Evolutionary conservation across 2,329 filamentous ascomycete genomes (phyloP), one percentile per base, ranked within the genome.

Genomic region (Pseudopyrenochaeta lycopersici): DNA sequence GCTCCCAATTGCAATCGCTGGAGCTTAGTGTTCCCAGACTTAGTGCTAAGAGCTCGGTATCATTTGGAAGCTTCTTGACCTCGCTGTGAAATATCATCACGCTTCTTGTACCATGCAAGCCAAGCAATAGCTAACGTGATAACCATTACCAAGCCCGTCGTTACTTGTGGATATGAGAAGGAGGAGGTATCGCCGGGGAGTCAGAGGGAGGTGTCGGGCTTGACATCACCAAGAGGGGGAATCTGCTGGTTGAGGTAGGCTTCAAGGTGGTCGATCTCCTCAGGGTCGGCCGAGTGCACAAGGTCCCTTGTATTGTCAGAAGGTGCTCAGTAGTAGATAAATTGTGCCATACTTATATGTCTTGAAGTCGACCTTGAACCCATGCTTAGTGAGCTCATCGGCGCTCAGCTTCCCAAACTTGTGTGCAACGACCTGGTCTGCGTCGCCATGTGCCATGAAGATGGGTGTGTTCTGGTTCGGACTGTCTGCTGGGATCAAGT

Each of bases 361-460:
- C 73, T 89, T 89, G 77, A 95, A 88, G 10, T 88, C 85, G 4
- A 95, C 89, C 49, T 89, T 82, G 74, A 88, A 89, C 1, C 91
- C 91, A 74, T 88, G 77, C 33, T 85, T 83, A 74, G 86, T 88
- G 46, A 98, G 77, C 53, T 83, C 73, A 35, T 91, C 82, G 2
- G 84, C 85, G 20, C 90, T 92, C 76, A 81, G 74, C 72, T 85
- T 77, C 12, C 91, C 94, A 76, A 90, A 89, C 50, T 84, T 78
- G 38, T 87, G 84, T 63, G 82, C 83, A 7, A 97, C 90, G 2
- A 97, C 79, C 12, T 83, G 83, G 74, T 99, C 94, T 1, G 78
- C 78, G 56, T 88, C 84, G n/a, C 95, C 95, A 67, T 98, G 95
- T 11, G 85, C 92, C 88, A 97, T 90, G 76, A 95, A 91, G 58